Evolutionary conservation across 2,329 filamentous ascomycete species (phyloP).

Genomic region (Aspergillus spinulosporus): DNA sequence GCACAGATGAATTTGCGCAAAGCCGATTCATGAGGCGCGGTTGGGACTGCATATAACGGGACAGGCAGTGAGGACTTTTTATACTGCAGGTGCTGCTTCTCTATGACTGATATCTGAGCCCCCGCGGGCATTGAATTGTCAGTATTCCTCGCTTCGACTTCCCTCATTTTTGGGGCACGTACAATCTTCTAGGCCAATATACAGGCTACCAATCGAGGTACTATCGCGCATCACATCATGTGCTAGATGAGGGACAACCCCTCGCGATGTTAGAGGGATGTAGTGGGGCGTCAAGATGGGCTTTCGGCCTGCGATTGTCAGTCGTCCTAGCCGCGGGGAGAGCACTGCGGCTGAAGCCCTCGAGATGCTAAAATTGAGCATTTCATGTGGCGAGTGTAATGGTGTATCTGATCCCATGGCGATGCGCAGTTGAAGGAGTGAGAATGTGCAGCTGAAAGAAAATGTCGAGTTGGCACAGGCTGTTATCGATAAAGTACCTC

Average conservation of each 20-base stretch:
- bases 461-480: not conserved
- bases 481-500: slow-evolving; percentile 7
- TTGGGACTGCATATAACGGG: slow-evolving; percentile 53
- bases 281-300: slow-evolving; percentile 81
- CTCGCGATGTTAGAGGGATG: slow-evolving; percentile 76
- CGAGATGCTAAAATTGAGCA: slow-evolving; percentile 42
- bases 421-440: not conserved
- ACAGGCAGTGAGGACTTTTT: slow-evolving; percentile 43
- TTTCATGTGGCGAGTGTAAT: slow-evolving; percentile 29
- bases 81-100: slow-evolving; percentile 47
- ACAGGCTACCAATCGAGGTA: slow-evolving; percentile 67
- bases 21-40: slow-evolving; percentile 51
- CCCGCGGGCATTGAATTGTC: slow-evolving; percentile 30
- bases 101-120: slow-evolving; percentile 58
- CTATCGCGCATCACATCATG: slow-evolving; percentile 74
- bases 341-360: slow-evolving; percentile 35
- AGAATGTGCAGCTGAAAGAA: slow-evolving; percentile 11
- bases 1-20: slow-evolving; percentile 77
- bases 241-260: slow-evolving; percentile 81
- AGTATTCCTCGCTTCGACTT: slow-evolving; percentile 22
- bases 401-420: slow-evolving; percentile 33
- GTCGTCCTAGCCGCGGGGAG: slow-evolving; percentile 64
- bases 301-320: slow-evolving; percentile 63
- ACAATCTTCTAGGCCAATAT: slow-evolving; percentile 93
- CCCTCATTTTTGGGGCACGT: slow-evolving; percentile 39